phyloP scores from a whole-genome alignment of 2,329 filamentous ascomycete species.

The Cercospora sp. region DNA sequence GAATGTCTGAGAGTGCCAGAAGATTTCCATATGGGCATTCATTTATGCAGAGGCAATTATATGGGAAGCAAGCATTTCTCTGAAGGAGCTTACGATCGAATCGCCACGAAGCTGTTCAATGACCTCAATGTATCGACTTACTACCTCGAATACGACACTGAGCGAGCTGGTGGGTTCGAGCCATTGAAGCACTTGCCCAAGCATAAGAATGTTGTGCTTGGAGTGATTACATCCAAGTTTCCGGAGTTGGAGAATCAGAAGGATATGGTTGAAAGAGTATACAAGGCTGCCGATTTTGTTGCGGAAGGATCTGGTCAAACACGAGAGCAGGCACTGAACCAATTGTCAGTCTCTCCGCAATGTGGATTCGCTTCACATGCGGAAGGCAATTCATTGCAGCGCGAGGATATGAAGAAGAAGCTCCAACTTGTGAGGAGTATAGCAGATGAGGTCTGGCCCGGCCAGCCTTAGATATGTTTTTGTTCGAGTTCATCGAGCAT shows the following conservation, averaged over 20 bases:
- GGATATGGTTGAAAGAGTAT: slow-evolving; percentile 50
- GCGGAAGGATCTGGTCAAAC: slow-evolving; percentile 63
- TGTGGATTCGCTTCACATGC: slow-evolving; percentile 64
- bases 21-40: slow-evolving; percentile 75
- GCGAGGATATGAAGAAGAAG: slow-evolving; percentile 72
- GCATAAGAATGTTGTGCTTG: slow-evolving; percentile 51
- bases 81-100: slow-evolving; percentile 51
- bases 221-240: slow-evolving; percentile 51
- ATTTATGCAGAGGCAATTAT: slow-evolving; percentile 63
- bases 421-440: slow-evolving; percentile 69
- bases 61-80: slow-evolving; percentile 50
- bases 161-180: slow-evolving; percentile 51
- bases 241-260: slow-evolving; percentile 49
- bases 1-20: slow-evolving; percentile 60
- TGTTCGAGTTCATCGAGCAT: background rate
- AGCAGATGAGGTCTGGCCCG: slow-evolving; percentile 71
- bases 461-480: slow-evolving; percentile 45
- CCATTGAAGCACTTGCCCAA: slow-evolving; percentile 48
- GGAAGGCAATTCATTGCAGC: slow-evolving; percentile 61
- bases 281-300: slow-evolving; percentile 63
- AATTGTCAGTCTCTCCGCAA: slow-evolving; percentile 68
- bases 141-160: slow-evolving; percentile 49
- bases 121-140: slow-evolving; percentile 40
- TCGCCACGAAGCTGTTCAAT: slow-evolving; percentile 43
- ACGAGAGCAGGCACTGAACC: slow-evolving; percentile 66